phyloP scores from a whole-genome alignment of 768 basidiomycete genomes.

The Flagelloscypha sp. region DNA sequence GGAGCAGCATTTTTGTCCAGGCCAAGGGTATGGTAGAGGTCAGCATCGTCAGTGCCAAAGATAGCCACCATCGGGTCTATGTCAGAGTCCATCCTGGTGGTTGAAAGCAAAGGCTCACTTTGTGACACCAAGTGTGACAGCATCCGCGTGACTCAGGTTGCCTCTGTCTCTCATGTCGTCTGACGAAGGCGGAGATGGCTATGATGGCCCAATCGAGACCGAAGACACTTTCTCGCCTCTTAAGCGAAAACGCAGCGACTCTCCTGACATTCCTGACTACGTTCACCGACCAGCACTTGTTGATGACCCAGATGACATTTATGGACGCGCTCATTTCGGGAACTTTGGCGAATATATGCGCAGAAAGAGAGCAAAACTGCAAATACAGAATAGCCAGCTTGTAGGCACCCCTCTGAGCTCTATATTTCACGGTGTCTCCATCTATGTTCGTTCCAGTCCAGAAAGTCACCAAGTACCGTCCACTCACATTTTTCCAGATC shows the following conservation, averaged over 20 bases:
- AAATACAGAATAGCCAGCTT: constrained; percentile 59
- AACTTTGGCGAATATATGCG: constrained; percentile 84
- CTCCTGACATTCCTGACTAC: no score
- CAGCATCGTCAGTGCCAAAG: constrained; percentile 58
- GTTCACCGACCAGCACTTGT: no score
- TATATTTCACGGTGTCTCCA: constrained; percentile 66
- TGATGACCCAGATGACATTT: constrained; percentile 40
- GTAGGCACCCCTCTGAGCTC: no score
- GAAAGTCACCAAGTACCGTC: no score
- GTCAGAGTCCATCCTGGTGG: constrained; percentile 50
- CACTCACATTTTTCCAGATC: constrained; percentile 39
- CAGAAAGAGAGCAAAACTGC: constrained; percentile 84
- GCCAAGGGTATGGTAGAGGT: constrained; percentile 71
- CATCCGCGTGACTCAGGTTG: no score
- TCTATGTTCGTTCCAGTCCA: constrained; percentile 78
- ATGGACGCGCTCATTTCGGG: constrained; percentile 76
- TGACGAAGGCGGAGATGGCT: no score
- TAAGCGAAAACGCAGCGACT: no score
- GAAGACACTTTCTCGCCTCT: no score
- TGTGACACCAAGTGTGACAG: no score
- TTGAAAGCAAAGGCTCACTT: no score
- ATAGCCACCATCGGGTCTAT: constrained; percentile 73
- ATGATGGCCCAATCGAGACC: no score
- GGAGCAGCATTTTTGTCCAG: constrained; percentile 44
- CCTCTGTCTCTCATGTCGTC: no score